Percentiles rank a stretch among this genome's conserved stretches.
Evolutionary conservation across 192 early-diverging fungal species (phyloP).

Genomic region (Physocladia obscura): DNA sequence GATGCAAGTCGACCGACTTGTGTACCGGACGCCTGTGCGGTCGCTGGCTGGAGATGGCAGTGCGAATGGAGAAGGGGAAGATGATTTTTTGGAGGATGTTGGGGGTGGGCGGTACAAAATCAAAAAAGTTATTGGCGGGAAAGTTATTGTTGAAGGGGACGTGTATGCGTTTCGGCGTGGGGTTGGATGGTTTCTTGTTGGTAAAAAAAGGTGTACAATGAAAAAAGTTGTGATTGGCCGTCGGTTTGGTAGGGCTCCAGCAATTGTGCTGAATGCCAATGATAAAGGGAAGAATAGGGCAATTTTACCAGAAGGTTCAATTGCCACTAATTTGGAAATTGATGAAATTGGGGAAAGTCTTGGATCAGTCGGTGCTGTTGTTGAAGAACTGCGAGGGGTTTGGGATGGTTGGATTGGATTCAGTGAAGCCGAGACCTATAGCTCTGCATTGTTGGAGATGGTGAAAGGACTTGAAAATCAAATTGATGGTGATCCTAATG

Average conservation of each 20-base stretch:
- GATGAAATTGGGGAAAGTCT: conserved; percentile 20
- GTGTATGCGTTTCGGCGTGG: conserved; percentile 19
- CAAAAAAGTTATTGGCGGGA: background rate
- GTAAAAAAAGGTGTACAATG: conserved; percentile 24
- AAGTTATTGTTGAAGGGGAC: conserved; percentile 27
- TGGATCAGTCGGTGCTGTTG: conserved; percentile 18
- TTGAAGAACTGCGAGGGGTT: background rate
- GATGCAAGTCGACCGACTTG: conserved; percentile 12
- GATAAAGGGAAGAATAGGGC: no score
- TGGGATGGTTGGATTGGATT: conserved; percentile 8
- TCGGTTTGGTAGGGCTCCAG: conserved; percentile 7
- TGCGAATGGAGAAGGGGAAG: background rate
- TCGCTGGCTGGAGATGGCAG: background rate
- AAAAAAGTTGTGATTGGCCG: conserved; percentile 19
- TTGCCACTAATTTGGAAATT: background rate
- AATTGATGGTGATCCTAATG: background rate
- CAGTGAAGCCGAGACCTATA: no score
- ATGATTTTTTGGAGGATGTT: background rate
- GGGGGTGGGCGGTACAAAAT: background rate
- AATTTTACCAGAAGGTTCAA: no score
- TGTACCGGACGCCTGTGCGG: conserved; percentile 6
- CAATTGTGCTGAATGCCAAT: background rate
- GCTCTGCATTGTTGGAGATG: conserved; percentile 1
- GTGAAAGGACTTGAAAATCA: conserved; percentile 6
- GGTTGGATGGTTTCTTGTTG: conserved; percentile 15